Evolutionary conservation across 805 yeast species (phyloP).

Genomic region (Saccharomycopsis sp.): DNA sequence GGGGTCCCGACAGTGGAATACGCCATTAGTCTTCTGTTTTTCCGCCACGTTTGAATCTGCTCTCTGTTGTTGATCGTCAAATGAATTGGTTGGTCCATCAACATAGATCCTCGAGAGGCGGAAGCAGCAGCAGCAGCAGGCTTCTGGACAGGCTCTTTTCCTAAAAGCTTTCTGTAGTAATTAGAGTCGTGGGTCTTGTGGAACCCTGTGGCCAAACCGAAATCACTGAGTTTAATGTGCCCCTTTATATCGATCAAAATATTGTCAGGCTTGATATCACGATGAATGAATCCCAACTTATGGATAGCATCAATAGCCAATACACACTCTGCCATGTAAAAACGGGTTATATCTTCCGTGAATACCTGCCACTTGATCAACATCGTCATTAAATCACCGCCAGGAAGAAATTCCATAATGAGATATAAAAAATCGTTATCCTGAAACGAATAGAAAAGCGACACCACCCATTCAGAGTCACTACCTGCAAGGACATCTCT

Average conservation of each 20-base stretch:
- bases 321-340: conserved; percentile 94
- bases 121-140: conserved; percentile 4
- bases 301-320: conserved; percentile 92
- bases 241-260: conserved; percentile 76
- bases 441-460: conserved; percentile 75
- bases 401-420: conserved; percentile 60
- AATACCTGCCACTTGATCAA: conserved; percentile 89
- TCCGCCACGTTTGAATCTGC: conserved; percentile 47
- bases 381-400: conserved; percentile 66
- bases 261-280: conserved; percentile 97
- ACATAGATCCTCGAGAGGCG: conserved; percentile 56
- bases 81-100: conserved; percentile 53
- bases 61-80: conserved; percentile 44
- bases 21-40: conserved; percentile 41
- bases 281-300: conserved; percentile 87
- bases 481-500: conserved; percentile 90
- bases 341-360: conserved; percentile 86
- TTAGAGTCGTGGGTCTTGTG: conserved; percentile 88
- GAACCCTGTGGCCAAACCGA: conserved; percentile 81
- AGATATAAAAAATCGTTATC: conserved; percentile 67
- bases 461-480: conserved; percentile 85
- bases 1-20: conserved; percentile 40
- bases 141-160: conserved; percentile 36
- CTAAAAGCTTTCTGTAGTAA: conserved; percentile 76
- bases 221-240: conserved; percentile 63